A percentile compares a stretch with the other conserved stretches of the same genome.
Conservation (phyloP, 169 alveolate species). For the Cytauxzoon felis region DNA sequence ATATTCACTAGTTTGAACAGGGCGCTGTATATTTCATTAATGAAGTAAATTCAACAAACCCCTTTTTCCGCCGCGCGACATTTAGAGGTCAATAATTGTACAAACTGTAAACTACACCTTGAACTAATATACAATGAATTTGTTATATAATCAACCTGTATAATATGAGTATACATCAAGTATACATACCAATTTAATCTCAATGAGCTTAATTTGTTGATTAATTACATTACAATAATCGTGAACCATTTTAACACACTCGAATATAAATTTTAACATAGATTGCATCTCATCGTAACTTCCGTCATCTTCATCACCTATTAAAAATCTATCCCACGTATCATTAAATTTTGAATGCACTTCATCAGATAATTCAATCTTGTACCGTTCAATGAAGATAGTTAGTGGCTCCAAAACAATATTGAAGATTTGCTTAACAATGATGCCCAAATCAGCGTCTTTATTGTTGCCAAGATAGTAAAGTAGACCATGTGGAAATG, state of each 20-base stretch:
- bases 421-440: too few species aligned
- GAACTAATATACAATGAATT: constrained; percentile 26
- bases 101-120: constrained; percentile 51
- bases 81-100: constrained; percentile 58
- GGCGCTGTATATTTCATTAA: not conserved
- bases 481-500: too few species aligned
- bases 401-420: too few species aligned
- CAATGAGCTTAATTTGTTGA: constrained; percentile 9
- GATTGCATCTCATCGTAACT: not conserved
- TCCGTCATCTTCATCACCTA: too few species aligned
- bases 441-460: too few species aligned
- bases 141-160: constrained; percentile 31
- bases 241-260: not conserved
- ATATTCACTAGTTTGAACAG: constrained; percentile 37
- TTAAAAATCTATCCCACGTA: too few species aligned
- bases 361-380: too few species aligned
- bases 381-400: too few species aligned
- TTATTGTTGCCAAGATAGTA: too few species aligned
- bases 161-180: not conserved
- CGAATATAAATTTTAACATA: not conserved
- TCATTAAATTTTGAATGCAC: too few species aligned
- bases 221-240: not conserved
- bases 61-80: constrained; percentile 33
- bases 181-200: constrained; percentile 1
- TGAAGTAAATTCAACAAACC: not conserved